These are phyloP conservation scores for Cyberlindnera japonica DNA, from an alignment of 805 yeast species.

Conservation along the genomic window DNA sequence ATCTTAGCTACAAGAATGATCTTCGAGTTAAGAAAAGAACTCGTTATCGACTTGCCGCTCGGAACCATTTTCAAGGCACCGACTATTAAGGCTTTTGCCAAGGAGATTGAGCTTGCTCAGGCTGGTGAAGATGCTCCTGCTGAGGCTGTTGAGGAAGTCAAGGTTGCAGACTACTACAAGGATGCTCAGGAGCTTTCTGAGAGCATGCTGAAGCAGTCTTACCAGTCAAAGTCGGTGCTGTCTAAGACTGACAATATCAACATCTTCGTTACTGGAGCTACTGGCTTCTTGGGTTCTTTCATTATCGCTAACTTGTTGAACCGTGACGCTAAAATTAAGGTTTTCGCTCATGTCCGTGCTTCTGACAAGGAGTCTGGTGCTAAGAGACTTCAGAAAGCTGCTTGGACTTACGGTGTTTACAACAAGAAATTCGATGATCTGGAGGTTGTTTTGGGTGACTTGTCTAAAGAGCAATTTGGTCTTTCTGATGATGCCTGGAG, in stretches of 20 bases:
- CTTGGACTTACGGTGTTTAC: constrained; percentile 70
- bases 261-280: constrained; percentile 90
- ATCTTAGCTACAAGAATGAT: constrained; percentile 96
- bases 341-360: constrained; percentile 92
- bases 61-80: constrained; percentile 90
- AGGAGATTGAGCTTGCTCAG: constrained; percentile 57
- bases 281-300: constrained; percentile 95
- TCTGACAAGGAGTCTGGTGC: constrained; percentile 61
- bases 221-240: constrained; percentile 39
- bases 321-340: constrained; percentile 51
- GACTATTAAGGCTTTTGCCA: constrained; percentile 74
- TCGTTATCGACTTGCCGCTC: constrained; percentile 79
- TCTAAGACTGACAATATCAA: constrained; percentile 39
- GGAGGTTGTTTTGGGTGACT: constrained; percentile 77
- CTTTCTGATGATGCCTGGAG: constrained; percentile 54
- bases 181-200: constrained; percentile 63
- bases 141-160: constrained; percentile 32
- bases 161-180: constrained; percentile 49
- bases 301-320: constrained; percentile 72
- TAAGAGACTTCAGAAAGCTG: constrained; percentile 70
- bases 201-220: constrained; percentile 40
- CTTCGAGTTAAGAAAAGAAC: constrained; percentile 76
- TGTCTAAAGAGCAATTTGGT: constrained; percentile 73
- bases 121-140: constrained; percentile 46
- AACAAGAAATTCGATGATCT: constrained; percentile 55